Evolutionary conservation across 306 rosid species (phyloP), one percentile per base, ranked within the genome.

Genomic region (Quercus mongolica): DNA sequence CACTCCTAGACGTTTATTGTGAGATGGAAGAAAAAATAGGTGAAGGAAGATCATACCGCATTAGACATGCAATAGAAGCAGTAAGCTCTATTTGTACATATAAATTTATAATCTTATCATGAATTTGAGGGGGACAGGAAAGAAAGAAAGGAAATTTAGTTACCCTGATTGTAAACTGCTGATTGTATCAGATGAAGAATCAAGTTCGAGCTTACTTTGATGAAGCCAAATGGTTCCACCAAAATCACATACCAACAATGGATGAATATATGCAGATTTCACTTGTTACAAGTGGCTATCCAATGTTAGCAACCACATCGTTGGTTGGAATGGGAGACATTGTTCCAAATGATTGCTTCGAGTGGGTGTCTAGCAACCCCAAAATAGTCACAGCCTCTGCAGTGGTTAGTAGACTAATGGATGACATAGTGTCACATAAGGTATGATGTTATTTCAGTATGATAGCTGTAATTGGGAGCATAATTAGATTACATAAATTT

Each of bases 161-260:
- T 11, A 10, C 5, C 5, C 7, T 2, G 4, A 17, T 1, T 5
- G 0, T 59, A 17, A 3, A 1, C 0, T 12, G 3, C 18, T 30
- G 11, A 0, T 8, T 4, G 9, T n/a, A 1, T 46, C 13, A 84
- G 86, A 55, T 88, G 23, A 80, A 78, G 64, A 74, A 25, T 4
- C 3, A 20, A 1, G 85, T 38, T 1, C 30, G 83, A 71, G 81
- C 87, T 0, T 84, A 80, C 72, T 65, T 84, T 55, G 54, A 75
- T 6, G 90, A 84, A 25, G 91, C 91, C 4, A 74, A 71, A 78
- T 90, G 93, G 93, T 56, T 77, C 38, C 46, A 87, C 52, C 61
- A 56, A 4, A 74, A 78, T 4, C 35, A 73, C 56, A 56, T 35
- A 2, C 91, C 91, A 58, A 84, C 78, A 10, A 20, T 63, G 8